Evolutionary conservation across 2,329 filamentous ascomycete genomes (phyloP).

Genomic region (Aspergillus sclerotialis): DNA sequence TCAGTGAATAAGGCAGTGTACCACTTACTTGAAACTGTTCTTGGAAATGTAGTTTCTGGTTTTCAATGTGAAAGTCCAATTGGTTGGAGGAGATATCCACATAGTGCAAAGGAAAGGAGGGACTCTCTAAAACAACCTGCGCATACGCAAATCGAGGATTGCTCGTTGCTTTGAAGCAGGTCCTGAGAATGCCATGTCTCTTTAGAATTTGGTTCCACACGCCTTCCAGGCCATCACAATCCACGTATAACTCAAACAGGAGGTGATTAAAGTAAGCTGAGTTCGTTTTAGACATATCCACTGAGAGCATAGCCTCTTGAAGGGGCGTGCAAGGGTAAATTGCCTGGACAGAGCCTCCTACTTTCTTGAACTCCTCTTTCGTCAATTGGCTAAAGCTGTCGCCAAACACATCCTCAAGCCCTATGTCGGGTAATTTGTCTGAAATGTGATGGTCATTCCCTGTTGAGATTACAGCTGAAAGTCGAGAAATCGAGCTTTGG

Average conservation of each 20-base stretch:
- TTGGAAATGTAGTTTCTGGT: constrained; percentile 30
- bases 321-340: constrained; percentile 78
- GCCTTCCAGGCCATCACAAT: constrained; percentile 44
- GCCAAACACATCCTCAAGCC: constrained; percentile 12
- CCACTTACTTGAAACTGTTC: constrained; percentile 14
- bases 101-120: constrained; percentile 38
- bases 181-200: constrained; percentile 71
- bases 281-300: constrained; percentile 36
- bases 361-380: constrained; percentile 22
- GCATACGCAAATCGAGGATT: constrained; percentile 56
- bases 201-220: constrained; percentile 58
- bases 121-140: constrained; percentile 59
- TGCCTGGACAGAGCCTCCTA: constrained; percentile 38
- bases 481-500: constrained; percentile 57
- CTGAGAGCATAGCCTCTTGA: constrained; percentile 79
- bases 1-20: constrained; percentile 22
- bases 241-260: constrained; percentile 52
- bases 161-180: constrained; percentile 64
- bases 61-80: constrained; percentile 37
- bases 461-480: constrained; percentile 37
- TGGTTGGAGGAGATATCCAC: constrained; percentile 35
- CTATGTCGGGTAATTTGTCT: constrained; percentile 1
- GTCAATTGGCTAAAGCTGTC: constrained; percentile 23
- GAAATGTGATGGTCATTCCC: constrained; percentile 3
- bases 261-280: constrained; percentile 67